Conservation (phyloP, 2,329 filamentous ascomycete species). For the Fusarium sp. region DNA sequence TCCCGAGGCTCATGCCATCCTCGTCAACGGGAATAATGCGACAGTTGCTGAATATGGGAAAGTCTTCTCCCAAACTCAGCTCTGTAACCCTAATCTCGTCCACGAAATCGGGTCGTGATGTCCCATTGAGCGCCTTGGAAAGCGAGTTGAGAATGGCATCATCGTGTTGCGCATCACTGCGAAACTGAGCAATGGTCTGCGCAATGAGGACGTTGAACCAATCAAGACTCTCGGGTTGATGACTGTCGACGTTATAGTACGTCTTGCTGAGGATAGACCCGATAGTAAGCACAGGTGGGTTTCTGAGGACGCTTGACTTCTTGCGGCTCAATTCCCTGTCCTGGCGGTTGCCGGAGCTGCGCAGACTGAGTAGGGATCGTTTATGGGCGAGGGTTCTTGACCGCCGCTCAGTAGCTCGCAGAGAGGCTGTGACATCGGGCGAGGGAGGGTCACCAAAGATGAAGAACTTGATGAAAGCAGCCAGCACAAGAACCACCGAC, state of each 20-base stretch:
- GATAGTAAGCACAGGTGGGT: slow-evolving; percentile 85
- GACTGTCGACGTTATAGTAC: slow-evolving; percentile 95
- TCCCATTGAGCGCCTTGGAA: slow-evolving; percentile 89
- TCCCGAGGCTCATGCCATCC: slow-evolving; percentile 74
- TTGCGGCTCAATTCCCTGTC: slow-evolving; percentile 71
- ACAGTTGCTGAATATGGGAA: slow-evolving; percentile 98
- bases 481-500: slow-evolving; percentile 90
- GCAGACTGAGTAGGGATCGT: slow-evolving; percentile 78
- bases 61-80: slow-evolving; percentile 94
- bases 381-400: slow-evolving; percentile 83
- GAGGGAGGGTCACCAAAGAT: slow-evolving; percentile 96
- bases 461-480: slow-evolving; percentile 99
- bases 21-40: slow-evolving; percentile 93
- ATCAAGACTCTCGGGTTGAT: slow-evolving; percentile 96
- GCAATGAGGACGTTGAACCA: slow-evolving; percentile 99
- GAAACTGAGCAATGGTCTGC: slow-evolving; percentile 95
- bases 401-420: slow-evolving; percentile 81
- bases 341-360: slow-evolving; percentile 60
- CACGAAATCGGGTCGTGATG: slow-evolving; percentile 88
- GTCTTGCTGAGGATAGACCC: slow-evolving; percentile 95
- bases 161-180: slow-evolving; percentile 92
- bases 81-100: slow-evolving; percentile 96
- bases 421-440: slow-evolving; percentile 82
- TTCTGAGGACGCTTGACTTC: slow-evolving; percentile 81
- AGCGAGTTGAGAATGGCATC: slow-evolving; percentile 90